These are phyloP conservation scores for Pyrenochaeta sp. DNA, from an alignment of 2,329 filamentous ascomycete species.

Conservation along the genomic window DNA sequence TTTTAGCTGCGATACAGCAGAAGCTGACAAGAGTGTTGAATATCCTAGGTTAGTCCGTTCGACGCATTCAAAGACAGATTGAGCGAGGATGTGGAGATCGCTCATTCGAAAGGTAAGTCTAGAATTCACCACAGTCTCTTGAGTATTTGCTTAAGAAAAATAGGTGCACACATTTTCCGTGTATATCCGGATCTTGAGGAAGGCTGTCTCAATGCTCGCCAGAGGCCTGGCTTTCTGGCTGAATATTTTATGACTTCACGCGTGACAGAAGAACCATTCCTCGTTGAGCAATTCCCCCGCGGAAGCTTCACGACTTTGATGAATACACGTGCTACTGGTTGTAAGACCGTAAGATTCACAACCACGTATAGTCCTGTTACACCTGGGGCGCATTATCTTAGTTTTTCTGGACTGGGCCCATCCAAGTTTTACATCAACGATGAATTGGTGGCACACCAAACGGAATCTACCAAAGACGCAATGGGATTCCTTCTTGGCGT, in stretches of 20 bases:
- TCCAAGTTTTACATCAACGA: conserved; percentile 23
- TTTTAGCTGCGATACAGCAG: too few relatives aligned
- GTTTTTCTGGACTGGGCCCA: conserved; percentile 20
- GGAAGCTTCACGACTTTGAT: conserved; percentile 21
- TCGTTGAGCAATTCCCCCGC: conserved; percentile 19
- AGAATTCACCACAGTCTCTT: too few relatives aligned
- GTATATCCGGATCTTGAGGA: conserved; percentile 19
- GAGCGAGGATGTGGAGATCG: conserved; percentile 10
- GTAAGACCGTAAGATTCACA: conserved; percentile 15
- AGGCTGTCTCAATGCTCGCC: conserved; percentile 11
- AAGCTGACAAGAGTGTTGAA: too few relatives aligned
- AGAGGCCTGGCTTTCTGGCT: conserved; percentile 17
- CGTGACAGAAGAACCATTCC: conserved; percentile 8
- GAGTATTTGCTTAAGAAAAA: neutral
- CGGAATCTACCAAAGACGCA: conserved; percentile 12
- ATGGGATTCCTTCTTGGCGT: conserved; percentile 27
- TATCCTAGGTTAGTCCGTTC: conserved; percentile 4
- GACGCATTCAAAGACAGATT: conserved; percentile 14
- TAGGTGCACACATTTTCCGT: conserved; percentile 22
- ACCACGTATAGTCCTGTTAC: conserved; percentile 16
- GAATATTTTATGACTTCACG: conserved; percentile 14
- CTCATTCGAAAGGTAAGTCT: conserved; percentile 18
- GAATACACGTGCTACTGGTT: conserved; percentile 17
- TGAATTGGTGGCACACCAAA: conserved; percentile 10
- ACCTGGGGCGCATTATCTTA: conserved; percentile 19